Base-by-base conservation (phyloP, 2,329 filamentous ascomycete species). In the Colletotrichum sidae region DNA sequence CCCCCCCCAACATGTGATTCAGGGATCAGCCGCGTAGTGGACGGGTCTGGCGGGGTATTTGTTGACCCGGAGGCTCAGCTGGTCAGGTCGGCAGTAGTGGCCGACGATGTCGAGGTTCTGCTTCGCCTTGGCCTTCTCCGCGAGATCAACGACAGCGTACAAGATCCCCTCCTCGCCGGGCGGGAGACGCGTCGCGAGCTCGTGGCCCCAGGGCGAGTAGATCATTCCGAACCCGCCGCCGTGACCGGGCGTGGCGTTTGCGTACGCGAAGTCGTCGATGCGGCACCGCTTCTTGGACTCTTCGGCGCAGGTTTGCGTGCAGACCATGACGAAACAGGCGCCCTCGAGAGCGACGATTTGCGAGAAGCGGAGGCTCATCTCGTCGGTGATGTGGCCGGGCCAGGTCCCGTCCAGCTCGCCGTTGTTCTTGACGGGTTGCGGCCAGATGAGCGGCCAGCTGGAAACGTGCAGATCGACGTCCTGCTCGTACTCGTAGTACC, bases 341-440 rank as follows among this genome's bases (percentile, higher is more conserved):
- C 79, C 79, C 68, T 83, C 80, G 39, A 82, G 79, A 11, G 80
- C 80, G 70, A 81, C 77, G 60, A 80, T 76, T 60, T 80, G 78
- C 66, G 75, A 78, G 6, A 76, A 75, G 50, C 76, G 73, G 58
- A 75, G 72, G 67, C 72, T 75, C 45, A 76, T 76, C 68, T 76
- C 73, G 15, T 73, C 74, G 0, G 75, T 77, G 66, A 77, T 73
- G 58, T 78, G 75, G 67, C 76, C 77, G 15, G 75, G 70, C 76
- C 75, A 78, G 10, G 71, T 69, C 12, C 73, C 72, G 46, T 77
- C 76, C 15, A 72, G 74, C 73, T 76, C 75, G 66, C 59, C 64
- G 53, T 76, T 73, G 53, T 76, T 73, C 33, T 49, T 39, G 45
- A 35, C 45, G 2, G 47, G 39, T 6, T 63, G 53, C 2, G 54